Evolutionary conservation across 2,329 filamentous ascomycete species (phyloP), one percentile per base, ranked within the genome.

Genomic region (Scedosporium apiospermum): DNA sequence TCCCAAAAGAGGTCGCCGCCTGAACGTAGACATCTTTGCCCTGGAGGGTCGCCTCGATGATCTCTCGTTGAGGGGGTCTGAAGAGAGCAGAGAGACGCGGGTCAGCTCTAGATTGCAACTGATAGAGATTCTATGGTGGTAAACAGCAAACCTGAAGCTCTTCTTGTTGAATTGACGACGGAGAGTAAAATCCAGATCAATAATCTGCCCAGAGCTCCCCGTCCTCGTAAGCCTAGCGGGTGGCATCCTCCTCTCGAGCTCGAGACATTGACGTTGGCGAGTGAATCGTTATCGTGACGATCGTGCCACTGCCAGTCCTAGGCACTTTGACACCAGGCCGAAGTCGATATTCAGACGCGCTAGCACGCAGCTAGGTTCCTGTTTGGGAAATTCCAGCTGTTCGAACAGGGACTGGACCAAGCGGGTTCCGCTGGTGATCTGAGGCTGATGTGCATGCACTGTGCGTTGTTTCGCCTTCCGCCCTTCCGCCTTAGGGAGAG

Each of bases 1-100:
- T 97, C 51, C 93, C 93, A 73, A 97, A 97, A 9, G 88, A 91
- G 3, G 90, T 93, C 62, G 90, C 90, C 57, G 93, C 93, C 74
- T 97, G 93, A 1, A 98, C 83, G 71, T 96, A 97, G 53, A 98
- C 89, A 87, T 98, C 93, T 65, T 93, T 82, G 16, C 91, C 89
- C 63, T 89, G 85, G 7, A 97, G 80, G 2, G 90, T 90, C 6
- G 91, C 89, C 63, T 83, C 80, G 62, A 98, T 93, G 63, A 97
- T 92, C 70, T 98, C 92, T 64, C 90, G 86, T 71, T 97, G 93
- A 44, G 90, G 79, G 10, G 92, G 91, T 68, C 91, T 92, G 55
- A 30, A 42, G 18, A 38, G n/a, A 12, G 34, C n/a, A 5, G 18
- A n/a, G 38, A 61, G 59, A 42, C 34, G n/a, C 49, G 38, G 42